Evolutionary conservation across 805 yeast genomes (phyloP).

Genomic region (Ogataea methanolica): DNA sequence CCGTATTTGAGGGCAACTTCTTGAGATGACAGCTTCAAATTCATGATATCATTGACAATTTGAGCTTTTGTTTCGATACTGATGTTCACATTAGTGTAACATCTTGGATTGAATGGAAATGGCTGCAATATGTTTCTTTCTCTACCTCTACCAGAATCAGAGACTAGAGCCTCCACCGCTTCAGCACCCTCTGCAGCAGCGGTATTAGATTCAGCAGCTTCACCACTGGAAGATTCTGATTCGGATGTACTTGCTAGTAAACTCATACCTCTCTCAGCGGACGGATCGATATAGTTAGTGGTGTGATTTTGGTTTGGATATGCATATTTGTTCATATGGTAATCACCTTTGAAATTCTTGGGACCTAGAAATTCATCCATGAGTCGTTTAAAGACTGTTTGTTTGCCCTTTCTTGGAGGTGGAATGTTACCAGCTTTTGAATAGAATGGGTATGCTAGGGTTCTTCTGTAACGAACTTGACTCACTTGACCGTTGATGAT

Average conservation of each 20-base stretch:
- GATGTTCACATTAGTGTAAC: slow-evolving; percentile 62
- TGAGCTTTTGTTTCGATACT: slow-evolving; percentile 53
- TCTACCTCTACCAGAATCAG: slow-evolving; percentile 5
- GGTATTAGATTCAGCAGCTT: slow-evolving; percentile 9
- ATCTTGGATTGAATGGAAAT: slow-evolving; percentile 70
- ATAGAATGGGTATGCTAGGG: slow-evolving; percentile 50
- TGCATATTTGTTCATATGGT: slow-evolving; percentile 69
- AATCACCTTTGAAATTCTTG: slow-evolving; percentile 77
- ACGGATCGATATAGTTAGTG: slow-evolving; percentile 69
- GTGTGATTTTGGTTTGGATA: slow-evolving; percentile 61
- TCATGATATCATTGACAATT: slow-evolving; percentile 48
- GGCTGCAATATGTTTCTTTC: slow-evolving; percentile 51
- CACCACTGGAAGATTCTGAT: slow-evolving; percentile 1
- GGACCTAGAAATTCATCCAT: slow-evolving; percentile 80
- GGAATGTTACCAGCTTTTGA: slow-evolving; percentile 40
- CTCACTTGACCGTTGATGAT: slow-evolving; percentile 30
- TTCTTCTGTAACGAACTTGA: slow-evolving; percentile 46
- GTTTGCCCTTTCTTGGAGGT: slow-evolving; percentile 31
- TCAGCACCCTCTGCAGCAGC: slow-evolving; percentile 17
- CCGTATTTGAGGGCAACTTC: slow-evolving; percentile 76
- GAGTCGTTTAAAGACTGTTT: slow-evolving; percentile 54
- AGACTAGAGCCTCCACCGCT: slow-evolving; percentile 6
- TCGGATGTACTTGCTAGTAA: slow-evolving; percentile 12
- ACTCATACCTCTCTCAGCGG: slow-evolving; percentile 38
- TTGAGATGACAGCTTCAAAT: slow-evolving; percentile 54